Base-by-base conservation (phyloP, 805 yeast species). In the Candida easanensis region DNA sequence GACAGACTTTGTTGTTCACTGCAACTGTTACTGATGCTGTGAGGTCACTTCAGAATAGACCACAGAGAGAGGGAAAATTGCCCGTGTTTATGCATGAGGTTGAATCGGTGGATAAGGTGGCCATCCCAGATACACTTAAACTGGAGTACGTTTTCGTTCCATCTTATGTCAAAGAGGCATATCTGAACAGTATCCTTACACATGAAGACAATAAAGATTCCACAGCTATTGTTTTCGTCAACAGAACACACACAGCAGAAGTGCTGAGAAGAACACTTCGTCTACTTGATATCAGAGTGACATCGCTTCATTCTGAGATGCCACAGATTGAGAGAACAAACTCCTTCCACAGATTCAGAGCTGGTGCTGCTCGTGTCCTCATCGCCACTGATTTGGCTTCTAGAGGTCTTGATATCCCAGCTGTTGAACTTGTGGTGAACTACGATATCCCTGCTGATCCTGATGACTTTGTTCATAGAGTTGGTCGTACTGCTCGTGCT, bases 401-500 rank as follows among this genome's bases (percentile, higher is more conserved):
- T 22, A 80, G 99, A 77, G 99, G 99, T 63, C 75, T 93, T 51
- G 99, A 93, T 74, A 93, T 93, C 44, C 99, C 98, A 10, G 74
- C 80, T 8, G 99, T 93, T 3, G 91, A 83, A 58, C 70, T 93
- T 53, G 98, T 93, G 20, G 68, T 93, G 20, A 93, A 93, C 61
- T 93, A 78, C 58, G 98, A 93, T 58, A 79, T 93, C 19, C 99
- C 99, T 5, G 89, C 93, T 0, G 97, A 93, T 59, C 87, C 98
- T 3, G 97, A 93, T 58, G 97, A 93, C 50, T 93, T 88, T 57
- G 89, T 93, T 41, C 99, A 93, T 66, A 74, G 99, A 64, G 96
- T 91, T 10, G 99, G 99, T 70, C 87, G 99, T 79, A 91, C 99
- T 11, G 99, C 98, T 9, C 85, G 99, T 76, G 98, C 98, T 3